Conservation (phyloP, 2,329 filamentous ascomycete genomes). For the Grosmannia huntii region DNA sequence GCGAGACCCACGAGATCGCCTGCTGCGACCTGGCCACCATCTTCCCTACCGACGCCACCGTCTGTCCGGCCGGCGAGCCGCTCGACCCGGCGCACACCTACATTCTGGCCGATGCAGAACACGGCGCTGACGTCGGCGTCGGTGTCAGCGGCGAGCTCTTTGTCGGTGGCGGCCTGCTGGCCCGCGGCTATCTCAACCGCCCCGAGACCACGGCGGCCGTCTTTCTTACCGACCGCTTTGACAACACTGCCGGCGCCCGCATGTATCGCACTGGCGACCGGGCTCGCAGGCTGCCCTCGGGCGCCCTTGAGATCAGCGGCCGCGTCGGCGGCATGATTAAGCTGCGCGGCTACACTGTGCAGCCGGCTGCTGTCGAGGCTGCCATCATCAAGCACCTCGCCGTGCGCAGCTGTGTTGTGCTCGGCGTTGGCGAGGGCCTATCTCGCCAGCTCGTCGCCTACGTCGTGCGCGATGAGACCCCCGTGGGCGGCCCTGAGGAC, state of each 20-base stretch:
- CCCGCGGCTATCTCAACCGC: slow-evolving; percentile 67
- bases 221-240: slow-evolving; percentile 56
- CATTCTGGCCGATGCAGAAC: slow-evolving; percentile 48
- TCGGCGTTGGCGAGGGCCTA: slow-evolving; percentile 63
- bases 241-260: slow-evolving; percentile 40
- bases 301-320: slow-evolving; percentile 62
- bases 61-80: slow-evolving; percentile 63
- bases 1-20: slow-evolving; percentile 70
- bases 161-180: slow-evolving; percentile 60
- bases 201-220: slow-evolving; percentile 64
- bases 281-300: slow-evolving; percentile 52
- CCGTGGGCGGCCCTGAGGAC: slow-evolving; percentile 21
- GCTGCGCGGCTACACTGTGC: slow-evolving; percentile 64
- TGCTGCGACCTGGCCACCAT: slow-evolving; percentile 63
- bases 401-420: slow-evolving; percentile 57
- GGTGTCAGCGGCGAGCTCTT: slow-evolving; percentile 62
- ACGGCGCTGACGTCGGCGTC: slow-evolving; percentile 46
- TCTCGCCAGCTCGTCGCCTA: slow-evolving; percentile 68
- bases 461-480: slow-evolving; percentile 52
- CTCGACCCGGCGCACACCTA: slow-evolving; percentile 57
- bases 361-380: slow-evolving; percentile 64
- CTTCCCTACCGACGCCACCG: slow-evolving; percentile 28
- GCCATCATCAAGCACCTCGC: slow-evolving; percentile 57
- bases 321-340: slow-evolving; percentile 73
- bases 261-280: slow-evolving; percentile 68